Evolutionary conservation across 441 rosid genomes (phyloP), one percentile per base, ranked within the genome.

Genomic region (Mallotus repandus): DNA sequence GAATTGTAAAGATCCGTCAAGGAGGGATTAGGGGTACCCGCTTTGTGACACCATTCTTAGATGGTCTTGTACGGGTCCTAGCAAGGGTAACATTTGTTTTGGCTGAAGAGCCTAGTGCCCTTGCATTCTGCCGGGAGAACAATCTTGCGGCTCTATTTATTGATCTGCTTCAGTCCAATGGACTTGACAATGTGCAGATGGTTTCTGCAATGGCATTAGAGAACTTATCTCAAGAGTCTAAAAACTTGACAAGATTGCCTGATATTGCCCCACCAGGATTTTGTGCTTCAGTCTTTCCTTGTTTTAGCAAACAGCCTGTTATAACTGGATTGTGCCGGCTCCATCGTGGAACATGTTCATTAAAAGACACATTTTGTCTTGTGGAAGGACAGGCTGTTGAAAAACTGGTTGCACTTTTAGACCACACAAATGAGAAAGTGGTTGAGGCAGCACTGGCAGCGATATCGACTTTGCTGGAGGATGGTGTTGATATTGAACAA

Each of bases 371-470:
- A 45, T 96, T 96, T 71, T 96, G 99, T 70, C 90, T 93, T 13
- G 68, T 86, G 48, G 90, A 91, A 86, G 97, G 99, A 63, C 86
- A 82, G 62, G 97, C 94, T 22, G 96, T 96, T 59, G 94, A 87
- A 86, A 91, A 91, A 70, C 67, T 96, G 70, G 96, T 90, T 43
- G 96, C 96, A 18, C 91, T 95, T 43, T 64, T 95, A 62, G 99
- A 95, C 81, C 98, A 95, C 81, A 86, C 85, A 32, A 91, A 93
- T 7, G 95, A 81, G 75, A 90, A 87, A 77, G 96, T 93, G 76
- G 96, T 91, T 2, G 99, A 96, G 84, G 93, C 94, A 19, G 88
- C 96, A 14, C 86, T 96, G 45, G 99, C 98, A 9, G 98, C 98
- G 61, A 81, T 96, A 21, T 90, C 91, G 25, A 91, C 94, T 25